Conservation (phyloP, 2,329 filamentous ascomycete species). For the Neofusicoccum sp. region DNA sequence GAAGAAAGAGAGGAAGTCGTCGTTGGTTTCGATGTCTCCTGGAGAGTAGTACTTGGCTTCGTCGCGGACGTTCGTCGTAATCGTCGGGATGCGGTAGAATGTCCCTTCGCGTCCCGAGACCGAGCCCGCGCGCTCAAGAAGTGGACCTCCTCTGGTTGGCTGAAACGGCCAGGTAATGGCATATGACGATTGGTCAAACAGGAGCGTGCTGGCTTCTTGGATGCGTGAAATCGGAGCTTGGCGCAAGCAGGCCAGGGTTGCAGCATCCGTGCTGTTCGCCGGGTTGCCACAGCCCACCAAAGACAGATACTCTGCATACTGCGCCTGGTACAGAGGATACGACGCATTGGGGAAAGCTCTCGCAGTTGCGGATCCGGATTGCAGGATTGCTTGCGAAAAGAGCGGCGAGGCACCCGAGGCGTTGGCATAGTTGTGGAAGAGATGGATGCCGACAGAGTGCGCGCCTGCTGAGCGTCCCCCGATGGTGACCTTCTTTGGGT, state of each 20-base stretch:
- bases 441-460: constrained; percentile 36
- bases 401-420: constrained; percentile 29
- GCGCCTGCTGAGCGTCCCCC: constrained; percentile 24
- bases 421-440: constrained; percentile 37
- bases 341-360: constrained; percentile 35
- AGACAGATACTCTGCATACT: constrained; percentile 33
- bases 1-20: constrained; percentile 36
- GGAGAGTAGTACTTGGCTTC: constrained; percentile 32
- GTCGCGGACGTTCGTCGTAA: constrained; percentile 35
- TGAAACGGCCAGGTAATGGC: constrained; percentile 52
- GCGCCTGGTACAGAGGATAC: constrained; percentile 31
- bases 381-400: constrained; percentile 34
- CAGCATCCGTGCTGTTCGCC: constrained; percentile 25
- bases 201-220: constrained; percentile 38
- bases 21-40: constrained; percentile 33
- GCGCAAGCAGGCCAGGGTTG: constrained; percentile 41
- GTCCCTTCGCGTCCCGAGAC: constrained; percentile 24
- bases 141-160: constrained; percentile 45
- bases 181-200: constrained; percentile 40
- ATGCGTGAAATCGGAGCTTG: constrained; percentile 38
- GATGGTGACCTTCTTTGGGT: constrained; percentile 47
- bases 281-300: constrained; percentile 24
- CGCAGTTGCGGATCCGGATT: constrained; percentile 36
- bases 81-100: constrained; percentile 25
- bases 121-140: constrained; percentile 50